Conservation (phyloP, 2,329 filamentous ascomycete species). For the Fusarium equiseti region DNA sequence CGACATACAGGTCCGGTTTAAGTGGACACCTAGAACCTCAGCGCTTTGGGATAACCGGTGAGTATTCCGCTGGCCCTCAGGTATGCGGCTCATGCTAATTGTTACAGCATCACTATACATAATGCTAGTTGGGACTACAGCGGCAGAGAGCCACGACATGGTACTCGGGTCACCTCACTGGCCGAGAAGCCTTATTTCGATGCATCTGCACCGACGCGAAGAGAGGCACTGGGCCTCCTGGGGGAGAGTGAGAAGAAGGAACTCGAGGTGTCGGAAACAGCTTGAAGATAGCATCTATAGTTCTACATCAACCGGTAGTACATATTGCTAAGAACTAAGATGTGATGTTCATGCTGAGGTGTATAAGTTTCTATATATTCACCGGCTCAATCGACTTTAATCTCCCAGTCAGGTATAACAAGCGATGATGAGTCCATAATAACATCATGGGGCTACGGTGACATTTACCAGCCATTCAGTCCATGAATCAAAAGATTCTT, state of each 20-base stretch:
- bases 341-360: too few relatives aligned
- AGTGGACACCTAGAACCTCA: conserved; percentile 75
- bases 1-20: conserved; percentile 79
- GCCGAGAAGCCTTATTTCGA: conserved; percentile 80
- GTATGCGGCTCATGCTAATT: background rate
- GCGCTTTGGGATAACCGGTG: conserved; percentile 79
- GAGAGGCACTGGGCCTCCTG: conserved; percentile 74
- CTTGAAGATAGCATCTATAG: accelerated
- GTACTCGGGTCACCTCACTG: conserved; percentile 76
- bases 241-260: conserved; percentile 64
- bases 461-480: background rate
- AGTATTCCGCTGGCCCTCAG: conserved; percentile 27
- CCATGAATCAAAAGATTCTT: conserved; percentile 4
- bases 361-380: too few relatives aligned
- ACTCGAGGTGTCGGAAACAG: conserved; percentile 24
- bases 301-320: background rate
- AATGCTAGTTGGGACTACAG: conserved; percentile 82
- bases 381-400: too few relatives aligned
- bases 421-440: too few relatives aligned
- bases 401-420: too few relatives aligned
- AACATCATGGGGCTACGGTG: background rate
- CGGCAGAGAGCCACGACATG: conserved; percentile 74
- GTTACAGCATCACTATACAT: conserved; percentile 74
- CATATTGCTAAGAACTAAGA: accelerated
- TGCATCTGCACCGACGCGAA: conserved; percentile 71